Conservation (phyloP, 805 yeast genomes). For the Ogataea glucozyma region DNA sequence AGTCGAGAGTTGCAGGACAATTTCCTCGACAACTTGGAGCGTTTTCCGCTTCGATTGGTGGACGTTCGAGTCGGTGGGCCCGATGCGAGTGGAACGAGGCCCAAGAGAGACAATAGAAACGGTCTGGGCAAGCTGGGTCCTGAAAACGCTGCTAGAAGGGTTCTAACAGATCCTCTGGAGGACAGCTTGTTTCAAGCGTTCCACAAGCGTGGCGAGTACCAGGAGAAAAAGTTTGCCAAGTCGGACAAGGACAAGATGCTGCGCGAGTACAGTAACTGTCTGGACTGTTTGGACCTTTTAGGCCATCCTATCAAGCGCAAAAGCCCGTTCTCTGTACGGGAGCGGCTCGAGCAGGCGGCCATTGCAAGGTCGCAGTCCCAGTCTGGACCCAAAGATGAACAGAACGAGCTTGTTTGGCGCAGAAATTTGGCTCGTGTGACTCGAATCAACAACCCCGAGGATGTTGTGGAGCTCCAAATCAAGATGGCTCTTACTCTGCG, state of each 20-base stretch:
- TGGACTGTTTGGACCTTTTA: slow-evolving; percentile 44
- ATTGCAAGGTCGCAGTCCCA: not conserved
- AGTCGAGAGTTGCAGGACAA: slow-evolving; percentile 21
- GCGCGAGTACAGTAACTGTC: slow-evolving; percentile 57
- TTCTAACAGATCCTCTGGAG: slow-evolving; percentile 44
- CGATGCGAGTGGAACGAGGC: slow-evolving; percentile 9
- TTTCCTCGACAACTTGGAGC: slow-evolving; percentile 13
- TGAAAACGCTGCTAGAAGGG: not conserved
- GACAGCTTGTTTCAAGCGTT: slow-evolving; percentile 45
- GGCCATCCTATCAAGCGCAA: slow-evolving; percentile 21
- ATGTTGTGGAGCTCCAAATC: slow-evolving; percentile 48
- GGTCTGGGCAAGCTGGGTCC: not conserved
- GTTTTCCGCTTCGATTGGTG: slow-evolving; percentile 20
- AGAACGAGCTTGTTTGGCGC: slow-evolving; percentile 19
- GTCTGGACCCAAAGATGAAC: slow-evolving; percentile 45
- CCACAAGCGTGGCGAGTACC: slow-evolving; percentile 62
- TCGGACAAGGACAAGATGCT: slow-evolving; percentile 54
- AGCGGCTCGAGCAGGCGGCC: slow-evolving; percentile 10
- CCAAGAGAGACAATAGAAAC: slow-evolving; percentile 4
- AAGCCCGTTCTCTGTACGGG: slow-evolving; percentile 7
- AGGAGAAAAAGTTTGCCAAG: slow-evolving; percentile 60
- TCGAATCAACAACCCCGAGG: slow-evolving; percentile 46
- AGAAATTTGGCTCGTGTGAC: slow-evolving; percentile 29
- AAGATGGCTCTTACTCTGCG: slow-evolving; percentile 54
- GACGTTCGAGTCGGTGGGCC: no score